phyloP scores from a whole-genome alignment of 352 stramenopile genomes.

The Phytopythium boreale region DNA sequence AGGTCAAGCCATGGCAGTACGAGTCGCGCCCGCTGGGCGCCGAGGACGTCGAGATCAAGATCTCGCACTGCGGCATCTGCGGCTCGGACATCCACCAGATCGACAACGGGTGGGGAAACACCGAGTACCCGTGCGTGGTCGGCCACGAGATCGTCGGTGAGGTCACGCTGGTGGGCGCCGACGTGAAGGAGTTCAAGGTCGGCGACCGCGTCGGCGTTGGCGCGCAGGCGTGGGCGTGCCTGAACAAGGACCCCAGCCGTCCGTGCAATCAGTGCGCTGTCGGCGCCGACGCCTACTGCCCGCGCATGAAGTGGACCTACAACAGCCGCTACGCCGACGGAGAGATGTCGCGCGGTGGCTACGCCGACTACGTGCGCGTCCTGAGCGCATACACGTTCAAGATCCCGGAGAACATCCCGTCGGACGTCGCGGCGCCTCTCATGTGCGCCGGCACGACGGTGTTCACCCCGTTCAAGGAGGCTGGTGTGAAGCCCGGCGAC shows the following conservation, averaged over 20 bases:
- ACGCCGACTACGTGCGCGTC: conserved; percentile 68
- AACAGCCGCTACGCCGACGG: conserved; percentile 44
- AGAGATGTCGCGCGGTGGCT: conserved; percentile 45
- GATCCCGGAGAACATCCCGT: conserved; percentile 68
- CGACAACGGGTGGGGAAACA: conserved; percentile 42
- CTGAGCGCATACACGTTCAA: conserved; percentile 54
- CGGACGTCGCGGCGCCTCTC: conserved; percentile 54
- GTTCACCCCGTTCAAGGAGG: conserved; percentile 67
- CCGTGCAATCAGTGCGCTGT: conserved; percentile 58
- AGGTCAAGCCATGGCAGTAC: conserved; percentile 39
- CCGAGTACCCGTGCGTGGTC: conserved; percentile 38
- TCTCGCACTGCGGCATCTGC: conserved; percentile 61
- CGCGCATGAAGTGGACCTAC: conserved; percentile 43
- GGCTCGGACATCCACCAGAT: conserved; percentile 53
- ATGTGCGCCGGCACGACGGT: conserved; percentile 86
- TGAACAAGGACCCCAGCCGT: conserved; percentile 42
- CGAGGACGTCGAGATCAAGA: conserved; percentile 57
- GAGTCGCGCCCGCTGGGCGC: conserved; percentile 36
- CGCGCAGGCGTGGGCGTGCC: conserved; percentile 66
- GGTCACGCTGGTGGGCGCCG: conserved; percentile 26
- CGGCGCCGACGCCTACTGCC: conserved; percentile 64
- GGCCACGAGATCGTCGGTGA: conserved; percentile 60
- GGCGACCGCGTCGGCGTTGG: conserved; percentile 80
- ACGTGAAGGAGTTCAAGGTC: conserved; percentile 61
- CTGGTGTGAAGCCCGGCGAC: conserved; percentile 37